Percentiles rank a stretch among this genome's conserved stretches.
Evolutionary conservation across 1,284 basidiomycete species (phyloP).

Genomic region (Entoloma clypeatum): DNA sequence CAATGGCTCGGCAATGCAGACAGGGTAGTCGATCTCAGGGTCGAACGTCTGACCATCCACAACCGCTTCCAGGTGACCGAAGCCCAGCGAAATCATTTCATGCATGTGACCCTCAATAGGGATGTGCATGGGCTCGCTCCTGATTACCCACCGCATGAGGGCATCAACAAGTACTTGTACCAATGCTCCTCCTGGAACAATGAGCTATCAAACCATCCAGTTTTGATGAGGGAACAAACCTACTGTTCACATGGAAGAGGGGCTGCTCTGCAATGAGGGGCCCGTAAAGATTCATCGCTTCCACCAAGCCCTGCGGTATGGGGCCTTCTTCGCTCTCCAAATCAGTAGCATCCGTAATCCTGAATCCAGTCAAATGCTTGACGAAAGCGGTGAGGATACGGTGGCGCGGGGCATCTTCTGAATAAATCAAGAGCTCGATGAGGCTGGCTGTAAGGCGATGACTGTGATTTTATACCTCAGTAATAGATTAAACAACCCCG

Average conservation of each 20-base stretch:
- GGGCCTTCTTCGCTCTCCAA: conserved; percentile 13
- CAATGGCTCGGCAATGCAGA: conserved; percentile 14
- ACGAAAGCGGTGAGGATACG: conserved; percentile 14
- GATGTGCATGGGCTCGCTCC: conserved; percentile 11
- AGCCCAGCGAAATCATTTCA: conserved; percentile 9
- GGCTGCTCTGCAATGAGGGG: conserved; percentile 3
- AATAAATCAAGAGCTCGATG: conserved; percentile 13
- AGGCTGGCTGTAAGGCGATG: conserved; percentile 9
- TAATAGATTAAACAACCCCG: background rate
- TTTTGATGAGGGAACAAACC: conserved; percentile 4
- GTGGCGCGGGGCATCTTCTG: conserved; percentile 9
- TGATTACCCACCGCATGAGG: conserved; percentile 15
- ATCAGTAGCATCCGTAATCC: conserved; percentile 16
- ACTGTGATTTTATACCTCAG: background rate
- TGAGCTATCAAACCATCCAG: conserved; percentile 5
- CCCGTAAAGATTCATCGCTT: conserved; percentile 15
- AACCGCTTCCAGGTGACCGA: conserved; percentile 9
- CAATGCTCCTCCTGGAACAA: conserved; percentile 10
- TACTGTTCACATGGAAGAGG: conserved; percentile 9
- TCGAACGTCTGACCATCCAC: conserved; percentile 4
- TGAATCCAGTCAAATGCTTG: conserved; percentile 14
- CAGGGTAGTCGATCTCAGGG: conserved; percentile 8
- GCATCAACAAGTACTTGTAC: conserved; percentile 11
- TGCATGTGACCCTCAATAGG: conserved; percentile 10
- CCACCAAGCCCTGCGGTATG: background rate